These are phyloP conservation scores for Dinochytrium kinnereticum DNA, from an alignment of 371 early-diverging fungal species.

Conservation along the genomic window DNA sequence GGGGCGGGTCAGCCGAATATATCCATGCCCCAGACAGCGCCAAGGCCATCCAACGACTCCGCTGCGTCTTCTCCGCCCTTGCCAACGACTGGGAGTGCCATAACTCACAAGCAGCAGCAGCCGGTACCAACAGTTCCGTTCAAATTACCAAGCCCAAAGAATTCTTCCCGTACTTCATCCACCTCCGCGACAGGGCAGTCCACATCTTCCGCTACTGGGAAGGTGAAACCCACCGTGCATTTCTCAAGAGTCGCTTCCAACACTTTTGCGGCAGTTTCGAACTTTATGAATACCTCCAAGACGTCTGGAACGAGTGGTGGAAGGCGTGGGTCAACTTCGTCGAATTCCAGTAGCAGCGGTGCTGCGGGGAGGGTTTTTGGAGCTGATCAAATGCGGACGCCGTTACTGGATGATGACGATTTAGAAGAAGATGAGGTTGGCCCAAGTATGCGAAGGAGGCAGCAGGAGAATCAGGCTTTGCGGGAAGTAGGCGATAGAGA, in stretches of 20 bases:
- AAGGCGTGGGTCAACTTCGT: background rate
- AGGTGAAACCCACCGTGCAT: background rate
- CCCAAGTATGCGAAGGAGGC: background rate
- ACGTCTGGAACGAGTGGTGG: background rate
- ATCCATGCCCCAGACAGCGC: background rate
- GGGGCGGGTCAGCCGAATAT: background rate
- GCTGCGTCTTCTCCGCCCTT: background rate
- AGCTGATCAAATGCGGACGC: background rate
- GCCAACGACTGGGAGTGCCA: too few relatives aligned
- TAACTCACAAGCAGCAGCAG: background rate
- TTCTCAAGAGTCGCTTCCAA: background rate
- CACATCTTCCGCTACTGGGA: background rate
- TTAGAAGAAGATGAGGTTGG: conserved; percentile 12
- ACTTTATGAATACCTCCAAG: background rate
- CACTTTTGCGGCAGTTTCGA: background rate
- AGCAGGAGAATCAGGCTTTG: background rate
- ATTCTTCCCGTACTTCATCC: background rate
- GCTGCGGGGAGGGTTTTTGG: background rate
- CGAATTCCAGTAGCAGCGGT: too few relatives aligned
- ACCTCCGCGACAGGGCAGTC: background rate
- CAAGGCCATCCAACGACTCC: background rate
- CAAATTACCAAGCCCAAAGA: background rate
- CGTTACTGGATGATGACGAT: conserved; percentile 12
- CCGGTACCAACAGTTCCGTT: background rate
- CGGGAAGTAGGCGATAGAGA: conserved; percentile 2